Base-by-base conservation (phyloP, 768 basidiomycete species). In the Ramaria rubella region DNA sequence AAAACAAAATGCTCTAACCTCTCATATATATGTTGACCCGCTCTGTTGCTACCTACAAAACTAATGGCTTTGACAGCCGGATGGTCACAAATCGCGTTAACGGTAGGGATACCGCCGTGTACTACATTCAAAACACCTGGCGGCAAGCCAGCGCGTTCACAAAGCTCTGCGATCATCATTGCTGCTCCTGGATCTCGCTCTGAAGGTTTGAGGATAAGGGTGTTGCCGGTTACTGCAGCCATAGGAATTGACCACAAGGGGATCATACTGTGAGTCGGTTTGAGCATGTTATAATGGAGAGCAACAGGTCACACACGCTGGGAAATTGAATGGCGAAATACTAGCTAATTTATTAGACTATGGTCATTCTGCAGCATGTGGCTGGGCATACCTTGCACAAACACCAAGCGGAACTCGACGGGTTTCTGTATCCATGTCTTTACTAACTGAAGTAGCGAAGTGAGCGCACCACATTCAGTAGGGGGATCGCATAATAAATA, bases 151-250 rank as follows among this genome's bases (percentile, higher is more conserved):
- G 95, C 93, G 53, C 82, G 83, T 70, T 90, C 83, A 66, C 90
- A 93, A 3, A 97, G 79, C 71, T 99, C 95, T 30, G 94, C 93
- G 59, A 99, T 93, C 55, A 99, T 95, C 87, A 96, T 94, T 5
- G 93, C 87, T 14, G 96, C 95, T 48, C 95, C 95, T 14, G 95
- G 95, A 67, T 96, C 94, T 24, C 95, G 85, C 68, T 99, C 95
- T 1, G 90, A 94, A 19, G 95, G 95, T 65, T 99, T 99, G 59
- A 99, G 76, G 58, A 99, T 79, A 40, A 99, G 78, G 0, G 95
- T 93, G 65, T 99, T 99, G 30, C 95, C 95, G 0, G 91, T 94
- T 9, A 85, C 85, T 23, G 83, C 75, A 17, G 93, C 89, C 81
- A 93, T 84, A 60, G 66, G 43, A 62, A 97, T 94, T 0, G 92